Evolutionary conservation across 257 asterid species (phyloP).

Genomic region (Ajuga chamaepitys): DNA sequence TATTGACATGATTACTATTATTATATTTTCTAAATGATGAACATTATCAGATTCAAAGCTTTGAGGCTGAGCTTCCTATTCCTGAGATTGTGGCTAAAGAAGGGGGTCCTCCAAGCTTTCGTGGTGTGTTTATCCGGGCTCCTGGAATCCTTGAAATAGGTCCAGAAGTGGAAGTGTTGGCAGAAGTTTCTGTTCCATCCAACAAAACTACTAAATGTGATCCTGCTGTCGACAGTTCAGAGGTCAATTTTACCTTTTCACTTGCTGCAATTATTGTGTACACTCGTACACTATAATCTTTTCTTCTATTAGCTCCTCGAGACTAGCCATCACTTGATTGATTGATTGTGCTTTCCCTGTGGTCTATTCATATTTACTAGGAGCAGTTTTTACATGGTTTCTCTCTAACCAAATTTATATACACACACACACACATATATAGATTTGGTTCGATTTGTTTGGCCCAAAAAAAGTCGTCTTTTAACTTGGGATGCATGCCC

Average conservation of each 20-base stretch:
- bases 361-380: neutral
- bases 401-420: too few relatives aligned
- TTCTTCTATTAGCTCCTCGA: neutral
- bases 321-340: neutral
- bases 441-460: too few relatives aligned
- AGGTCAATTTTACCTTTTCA: conserved; percentile 27
- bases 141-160: conserved; percentile 94
- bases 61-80: conserved; percentile 73
- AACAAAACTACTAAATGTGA: conserved; percentile 26
- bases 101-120: conserved; percentile 89
- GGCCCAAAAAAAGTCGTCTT: too few relatives aligned
- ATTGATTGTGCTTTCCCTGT: neutral
- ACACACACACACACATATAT: too few relatives aligned
- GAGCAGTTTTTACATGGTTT: too few relatives aligned
- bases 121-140: conserved; percentile 83
- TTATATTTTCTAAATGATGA: neutral
- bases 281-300: neutral
- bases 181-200: conserved; percentile 54
- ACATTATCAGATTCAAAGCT: conserved; percentile 74
- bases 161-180: conserved; percentile 77
- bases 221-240: conserved; percentile 25
- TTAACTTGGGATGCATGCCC: too few relatives aligned
- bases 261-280: neutral
- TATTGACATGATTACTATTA: neutral
- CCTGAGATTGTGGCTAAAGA: conserved; percentile 77